Base-by-base conservation (phyloP, 2,329 filamentous ascomycete species). In the Ilyonectria mors-panacis region DNA sequence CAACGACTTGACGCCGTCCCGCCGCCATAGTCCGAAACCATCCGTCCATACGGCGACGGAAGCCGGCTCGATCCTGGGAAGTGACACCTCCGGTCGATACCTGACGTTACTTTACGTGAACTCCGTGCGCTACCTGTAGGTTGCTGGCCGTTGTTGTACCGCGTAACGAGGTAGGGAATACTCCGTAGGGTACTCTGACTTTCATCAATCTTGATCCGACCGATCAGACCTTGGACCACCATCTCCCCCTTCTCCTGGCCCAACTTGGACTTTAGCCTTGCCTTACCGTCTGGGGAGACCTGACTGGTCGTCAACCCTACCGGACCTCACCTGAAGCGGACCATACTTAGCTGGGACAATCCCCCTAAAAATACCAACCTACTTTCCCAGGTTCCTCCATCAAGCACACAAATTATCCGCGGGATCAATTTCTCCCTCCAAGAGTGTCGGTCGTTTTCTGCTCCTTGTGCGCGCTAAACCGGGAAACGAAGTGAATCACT, bases 301-400 rank as follows among this genome's bases (percentile, higher is more conserved):
- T 70, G 68, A 66, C 66, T 57, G 68, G 65, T 70, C 50, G 57
- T 66, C 67, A 70, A 74, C 62, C 66, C 44, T 62, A 71, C 67
- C 71, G 66, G 67, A 75, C 70, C 70, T 75, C 73, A 75, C 73
- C 73, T 75, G 73, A 75, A 75, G 68, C 72, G 68, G 73, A 69
- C 70, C 71, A 69, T 73, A 66, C 62, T 67, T 67, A 65, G 65
- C 60, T 67, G 57, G 65, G 65, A 26, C 61, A 59, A 45, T 65
- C 48, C 60, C 65, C 65, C 62, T 63, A 65, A 65, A 67, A 67
- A 65, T 67, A 61, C 59, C 39, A 66, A 66, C 47, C 63, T 61
- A 65, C 63, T 65, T 57, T 65, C 47, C 57, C 57, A 44, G 63
- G 63, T 60, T 65, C 51, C 44, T 51, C 54, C 63, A 50, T 44